Evolutionary conservation across 78 protist genomes (phyloP).

Genomic region (Dictyostelium brefeldianum): DNA sequence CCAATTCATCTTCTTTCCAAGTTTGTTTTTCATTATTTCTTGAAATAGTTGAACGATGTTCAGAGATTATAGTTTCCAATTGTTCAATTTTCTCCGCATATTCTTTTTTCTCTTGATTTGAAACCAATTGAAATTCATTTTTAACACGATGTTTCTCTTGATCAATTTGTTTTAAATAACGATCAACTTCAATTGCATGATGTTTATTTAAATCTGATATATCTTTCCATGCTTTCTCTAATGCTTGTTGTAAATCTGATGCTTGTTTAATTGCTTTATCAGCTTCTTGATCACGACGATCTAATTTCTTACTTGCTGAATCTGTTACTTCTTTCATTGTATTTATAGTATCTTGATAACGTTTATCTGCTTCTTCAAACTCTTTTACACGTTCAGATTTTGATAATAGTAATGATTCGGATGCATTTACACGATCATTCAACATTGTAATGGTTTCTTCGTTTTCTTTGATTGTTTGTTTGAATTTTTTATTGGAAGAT

Average conservation of each 20-base stretch:
- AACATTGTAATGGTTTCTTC: conserved; percentile 43
- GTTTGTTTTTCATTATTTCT: conserved; percentile 18
- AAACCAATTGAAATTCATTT: conserved; percentile 1
- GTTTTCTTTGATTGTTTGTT: conserved; percentile 15
- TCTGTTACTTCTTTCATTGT: conserved; percentile 73
- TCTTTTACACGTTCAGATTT: conserved; percentile 42
- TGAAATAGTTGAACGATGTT: conserved; percentile 11
- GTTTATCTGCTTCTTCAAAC: conserved; percentile 56
- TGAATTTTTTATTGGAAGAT: conserved; percentile 3
- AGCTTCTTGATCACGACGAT: conserved; percentile 37
- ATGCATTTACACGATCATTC: conserved; percentile 23
- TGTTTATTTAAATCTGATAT: conserved; percentile 43
- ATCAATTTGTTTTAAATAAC: conserved; percentile 11
- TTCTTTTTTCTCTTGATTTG: conserved; percentile 19
- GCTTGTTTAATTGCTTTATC: conserved; percentile 30
- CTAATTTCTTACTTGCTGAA: conserved; percentile 40
- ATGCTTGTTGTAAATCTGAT: conserved; percentile 45
- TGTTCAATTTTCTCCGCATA: conserved; percentile 17
- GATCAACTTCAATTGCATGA: conserved; percentile 43
- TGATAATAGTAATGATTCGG: conserved; percentile 3
- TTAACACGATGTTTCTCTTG: not conserved
- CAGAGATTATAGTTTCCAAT: conserved; percentile 2
- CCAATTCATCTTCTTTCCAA: conserved; percentile 72
- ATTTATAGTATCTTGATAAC: conserved; percentile 58
- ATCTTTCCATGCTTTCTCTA: conserved; percentile 81